Evolutionary conservation across 495 filamentous ascomycete species (phyloP).

Genomic region (Glonium stellatum): DNA sequence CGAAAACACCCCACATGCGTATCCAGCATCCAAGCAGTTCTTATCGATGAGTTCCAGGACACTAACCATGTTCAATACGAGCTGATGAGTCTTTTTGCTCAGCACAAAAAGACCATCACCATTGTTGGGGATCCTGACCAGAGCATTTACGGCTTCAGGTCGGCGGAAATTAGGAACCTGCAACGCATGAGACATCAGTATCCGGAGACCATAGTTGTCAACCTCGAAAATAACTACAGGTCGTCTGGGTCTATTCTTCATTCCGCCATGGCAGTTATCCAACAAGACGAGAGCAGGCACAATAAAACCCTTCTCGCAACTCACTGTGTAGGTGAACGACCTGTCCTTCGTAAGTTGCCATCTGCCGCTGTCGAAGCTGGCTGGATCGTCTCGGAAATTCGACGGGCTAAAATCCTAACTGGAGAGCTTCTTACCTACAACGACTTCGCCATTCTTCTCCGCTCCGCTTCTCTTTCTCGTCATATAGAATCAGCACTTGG

Average conservation of each 20-base stretch:
- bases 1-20: slow-evolving; percentile 74
- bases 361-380: slow-evolving; percentile 67
- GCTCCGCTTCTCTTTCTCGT: slow-evolving; percentile 76
- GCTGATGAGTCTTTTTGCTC: slow-evolving; percentile 83
- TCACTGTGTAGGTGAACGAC: slow-evolving; percentile 71
- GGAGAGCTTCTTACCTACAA: slow-evolving; percentile 63
- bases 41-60: slow-evolving; percentile 98
- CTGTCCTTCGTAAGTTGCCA: slow-evolving; percentile 74
- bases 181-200: slow-evolving; percentile 69
- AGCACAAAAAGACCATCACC: slow-evolving; percentile 65
- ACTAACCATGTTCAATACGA: slow-evolving; percentile 95
- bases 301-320: slow-evolving; percentile 72
- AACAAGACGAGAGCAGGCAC: slow-evolving; percentile 79
- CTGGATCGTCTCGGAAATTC: slow-evolving; percentile 87
- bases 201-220: slow-evolving; percentile 68
- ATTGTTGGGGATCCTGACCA: slow-evolving; percentile 98
- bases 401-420: slow-evolving; percentile 61
- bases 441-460: slow-evolving; percentile 80
- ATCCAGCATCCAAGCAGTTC: slow-evolving; percentile 79
- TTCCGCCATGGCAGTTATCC: slow-evolving; percentile 76
- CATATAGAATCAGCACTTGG: slow-evolving; percentile 79
- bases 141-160: slow-evolving; percentile 97
- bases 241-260: slow-evolving; percentile 85
- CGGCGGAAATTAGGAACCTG: slow-evolving; percentile 89
- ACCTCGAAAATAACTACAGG: slow-evolving; percentile 93